A percentile compares a stretch with the other conserved stretches of the same genome.
Evolutionary conservation across 2,329 filamentous ascomycete genomes (phyloP).

Genomic region (Penicillium sp.): DNA sequence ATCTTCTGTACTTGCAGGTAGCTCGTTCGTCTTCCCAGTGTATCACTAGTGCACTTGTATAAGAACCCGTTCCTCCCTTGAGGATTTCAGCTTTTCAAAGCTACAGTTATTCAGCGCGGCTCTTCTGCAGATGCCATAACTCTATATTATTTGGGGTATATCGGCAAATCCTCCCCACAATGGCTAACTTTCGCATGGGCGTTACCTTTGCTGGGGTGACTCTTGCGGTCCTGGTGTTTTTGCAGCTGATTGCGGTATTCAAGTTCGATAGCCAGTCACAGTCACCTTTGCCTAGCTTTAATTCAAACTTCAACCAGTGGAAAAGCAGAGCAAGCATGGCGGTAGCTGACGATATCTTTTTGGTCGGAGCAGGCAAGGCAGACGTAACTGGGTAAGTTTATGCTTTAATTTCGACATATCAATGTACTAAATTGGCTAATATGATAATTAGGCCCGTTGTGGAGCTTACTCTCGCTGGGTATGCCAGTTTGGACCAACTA

Average conservation of each 20-base stretch:
- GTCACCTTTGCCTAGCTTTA: slow-evolving; percentile 17
- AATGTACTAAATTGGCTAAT: neutral
- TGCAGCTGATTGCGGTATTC: slow-evolving; percentile 33
- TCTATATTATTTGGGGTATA: neutral
- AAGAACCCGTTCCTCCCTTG: slow-evolving; percentile 7
- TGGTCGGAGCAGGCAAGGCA: slow-evolving; percentile 68
- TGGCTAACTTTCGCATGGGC: slow-evolving; percentile 32
- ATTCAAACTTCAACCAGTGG: slow-evolving; percentile 24
- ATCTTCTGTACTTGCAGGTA: slow-evolving; percentile 10
- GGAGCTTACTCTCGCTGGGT: slow-evolving; percentile 88
- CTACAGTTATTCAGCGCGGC: neutral
- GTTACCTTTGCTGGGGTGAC: slow-evolving; percentile 28
- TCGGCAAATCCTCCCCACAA: slow-evolving; percentile 15
- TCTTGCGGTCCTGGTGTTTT: slow-evolving; percentile 30
- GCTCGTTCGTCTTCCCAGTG: neutral
- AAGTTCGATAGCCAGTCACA: slow-evolving; percentile 19
- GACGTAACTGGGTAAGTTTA: slow-evolving; percentile 65
- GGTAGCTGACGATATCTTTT: slow-evolving; percentile 50
- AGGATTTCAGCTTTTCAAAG: neutral
- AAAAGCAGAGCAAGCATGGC: slow-evolving; percentile 24
- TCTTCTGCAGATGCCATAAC: slow-evolving; percentile 9
- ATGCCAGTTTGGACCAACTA: slow-evolving; percentile 79
- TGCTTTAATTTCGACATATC: neutral
- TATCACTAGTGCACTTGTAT: neutral
- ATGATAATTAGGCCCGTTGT: slow-evolving; percentile 66